These are phyloP conservation scores for Rhexocercosporidium sp. DNA, from an alignment of 2,329 filamentous ascomycete genomes.

Conservation along the genomic window DNA sequence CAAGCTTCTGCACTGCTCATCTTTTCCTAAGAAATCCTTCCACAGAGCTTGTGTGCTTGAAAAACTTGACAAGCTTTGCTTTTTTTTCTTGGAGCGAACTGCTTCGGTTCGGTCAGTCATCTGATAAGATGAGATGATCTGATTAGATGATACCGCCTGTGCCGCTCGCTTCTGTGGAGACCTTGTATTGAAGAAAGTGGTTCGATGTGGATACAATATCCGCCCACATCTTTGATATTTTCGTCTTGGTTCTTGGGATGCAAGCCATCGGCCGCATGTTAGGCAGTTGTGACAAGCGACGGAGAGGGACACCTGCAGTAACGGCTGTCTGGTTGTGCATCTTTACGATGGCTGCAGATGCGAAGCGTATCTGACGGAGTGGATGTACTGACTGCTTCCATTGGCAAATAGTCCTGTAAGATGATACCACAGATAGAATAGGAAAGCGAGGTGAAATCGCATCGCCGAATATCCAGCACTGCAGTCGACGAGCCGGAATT, in stretches of 20 bases:
- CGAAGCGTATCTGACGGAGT: too few relatives aligned
- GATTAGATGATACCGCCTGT: slow-evolving; percentile 7
- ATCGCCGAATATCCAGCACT: too few relatives aligned
- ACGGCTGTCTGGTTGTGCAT: background rate
- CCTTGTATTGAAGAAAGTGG: background rate
- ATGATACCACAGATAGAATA: too few relatives aligned
- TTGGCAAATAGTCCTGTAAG: too few relatives aligned
- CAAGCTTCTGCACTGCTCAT: slow-evolving; percentile 1
- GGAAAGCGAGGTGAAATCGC: too few relatives aligned
- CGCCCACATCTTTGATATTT: background rate
- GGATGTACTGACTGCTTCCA: too few relatives aligned
- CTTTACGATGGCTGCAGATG: background rate
- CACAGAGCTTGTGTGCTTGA: slow-evolving; percentile 5
- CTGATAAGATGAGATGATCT: slow-evolving; percentile 12
- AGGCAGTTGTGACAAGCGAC: background rate
- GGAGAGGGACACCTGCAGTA: background rate
- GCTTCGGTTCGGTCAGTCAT: background rate
- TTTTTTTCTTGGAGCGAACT: background rate
- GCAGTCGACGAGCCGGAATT: too few relatives aligned
- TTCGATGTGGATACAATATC: background rate
- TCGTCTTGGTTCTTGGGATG: background rate
- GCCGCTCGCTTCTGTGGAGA: background rate
- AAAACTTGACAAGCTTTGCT: slow-evolving; percentile 7
- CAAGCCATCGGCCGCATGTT: background rate
- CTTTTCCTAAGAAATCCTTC: background rate